Evolutionary conservation across 148 eudicot genomes (phyloP), one percentile per base, ranked within the genome.

Genomic region (Euryodendron excelsum): DNA sequence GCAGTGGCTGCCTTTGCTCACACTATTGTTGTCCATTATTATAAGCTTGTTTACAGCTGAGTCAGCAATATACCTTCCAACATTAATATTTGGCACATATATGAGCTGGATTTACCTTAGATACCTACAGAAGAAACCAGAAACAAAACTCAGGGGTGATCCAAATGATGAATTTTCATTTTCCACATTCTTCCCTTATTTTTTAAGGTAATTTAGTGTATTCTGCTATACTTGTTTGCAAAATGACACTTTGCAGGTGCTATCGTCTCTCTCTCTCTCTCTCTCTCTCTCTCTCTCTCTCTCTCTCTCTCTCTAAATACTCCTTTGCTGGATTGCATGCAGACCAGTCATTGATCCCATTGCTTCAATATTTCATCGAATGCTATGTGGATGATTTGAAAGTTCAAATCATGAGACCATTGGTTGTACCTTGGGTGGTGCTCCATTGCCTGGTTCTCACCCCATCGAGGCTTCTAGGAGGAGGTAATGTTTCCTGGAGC

Each of bases 121-220:
- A 87, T 96, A 90, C 79, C 78, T 91, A 77, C 99, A 93, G 84
- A 96, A 80, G 53, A 90, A 89, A 70, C 82, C 90, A 83, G 98
- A 96, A 83, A 91, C 97, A 64, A 90, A 87, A 79, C 85, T 91
- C 55, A 89, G 84, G 89, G 99, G 99, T 79, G 99, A 96, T 77
- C 98, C 98, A 83, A 96, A 97, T 83, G 97, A 96, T 83, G 99
- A 96, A 82, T 96, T 96, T 88, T 83, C 98, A 28, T 93, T 96
- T 82, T 89, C 98, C 81, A 82, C 90, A 23, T 96, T 96, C 79
- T 93, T 96, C 89, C 99, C 99, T 20, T 98, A 90, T 71, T 70
- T 90, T 73, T 39, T 93, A 68, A 87, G 98, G 99, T 96, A 84
- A 72, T 79, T 55, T 65, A 34, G 64, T 31, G 50, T 67, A 25